Evolutionary conservation across 139 green algal species (phyloP).

Genomic region (Picochlorum sp.): DNA sequence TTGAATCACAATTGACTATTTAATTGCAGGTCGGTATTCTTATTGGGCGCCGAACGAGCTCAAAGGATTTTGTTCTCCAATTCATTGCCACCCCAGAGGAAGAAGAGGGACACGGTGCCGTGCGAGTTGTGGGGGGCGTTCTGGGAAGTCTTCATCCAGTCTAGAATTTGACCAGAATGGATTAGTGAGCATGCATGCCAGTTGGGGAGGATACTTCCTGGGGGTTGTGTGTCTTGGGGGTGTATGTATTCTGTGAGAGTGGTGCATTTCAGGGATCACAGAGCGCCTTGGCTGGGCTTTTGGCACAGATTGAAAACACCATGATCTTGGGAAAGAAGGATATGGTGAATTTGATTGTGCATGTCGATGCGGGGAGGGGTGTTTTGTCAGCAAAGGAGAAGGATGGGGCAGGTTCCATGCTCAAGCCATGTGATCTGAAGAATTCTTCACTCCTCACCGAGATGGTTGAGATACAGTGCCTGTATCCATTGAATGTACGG

Average conservation of each 20-base stretch:
- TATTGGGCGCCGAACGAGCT: constrained; percentile 10
- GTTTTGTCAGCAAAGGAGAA: constrained; percentile 1
- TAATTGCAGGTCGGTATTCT: constrained; percentile 15
- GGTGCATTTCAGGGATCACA: constrained; percentile 10
- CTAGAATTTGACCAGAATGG: constrained; percentile 42
- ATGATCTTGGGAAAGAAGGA: background rate
- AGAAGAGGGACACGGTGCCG: constrained; percentile 6
- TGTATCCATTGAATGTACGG: background rate
- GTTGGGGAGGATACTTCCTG: constrained; percentile 43
- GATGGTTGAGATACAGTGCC: constrained; percentile 19
- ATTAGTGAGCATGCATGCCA: constrained; percentile 49
- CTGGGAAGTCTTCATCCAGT: background rate
- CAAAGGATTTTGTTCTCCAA: constrained; percentile 20
- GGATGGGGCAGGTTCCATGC: background rate
- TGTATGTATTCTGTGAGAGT: constrained; percentile 37
- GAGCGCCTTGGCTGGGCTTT: background rate
- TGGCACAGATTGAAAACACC: background rate
- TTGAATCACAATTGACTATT: background rate
- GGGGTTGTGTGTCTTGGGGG: constrained; percentile 31
- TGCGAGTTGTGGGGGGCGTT: background rate
- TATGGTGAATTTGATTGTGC: background rate
- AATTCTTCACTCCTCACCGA: constrained; percentile 8
- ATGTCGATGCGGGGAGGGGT: background rate
- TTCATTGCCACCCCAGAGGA: constrained; percentile 4
- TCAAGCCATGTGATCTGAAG: constrained; percentile 7